Conservation (phyloP, 768 basidiomycete species). For the Tulasnella sp. region DNA sequence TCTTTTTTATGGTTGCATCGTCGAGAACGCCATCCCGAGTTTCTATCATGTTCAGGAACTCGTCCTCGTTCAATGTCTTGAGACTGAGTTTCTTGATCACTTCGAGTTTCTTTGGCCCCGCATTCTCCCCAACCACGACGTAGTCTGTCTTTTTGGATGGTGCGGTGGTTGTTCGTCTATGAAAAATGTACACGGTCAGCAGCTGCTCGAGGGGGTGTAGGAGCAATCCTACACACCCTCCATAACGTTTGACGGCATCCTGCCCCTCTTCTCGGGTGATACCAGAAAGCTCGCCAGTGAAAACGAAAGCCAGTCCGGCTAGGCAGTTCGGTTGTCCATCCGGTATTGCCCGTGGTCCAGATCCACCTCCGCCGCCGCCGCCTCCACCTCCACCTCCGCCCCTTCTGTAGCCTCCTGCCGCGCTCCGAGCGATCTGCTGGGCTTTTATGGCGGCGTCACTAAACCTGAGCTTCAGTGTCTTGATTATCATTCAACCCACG, state of each 20-base stretch:
- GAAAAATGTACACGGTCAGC: no score
- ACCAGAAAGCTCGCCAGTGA: conserved; percentile 84
- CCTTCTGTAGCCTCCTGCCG: conserved; percentile 30
- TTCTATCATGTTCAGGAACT: conserved; percentile 71
- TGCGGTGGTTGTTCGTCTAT: conserved; percentile 72
- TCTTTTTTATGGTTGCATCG: conserved; percentile 70
- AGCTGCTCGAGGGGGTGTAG: not conserved
- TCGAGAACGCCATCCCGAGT: conserved; percentile 54
- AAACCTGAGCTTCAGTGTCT: not conserved
- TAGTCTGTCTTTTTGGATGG: conserved; percentile 86
- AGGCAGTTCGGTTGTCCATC: conserved; percentile 66
- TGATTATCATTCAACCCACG: conserved; percentile 21
- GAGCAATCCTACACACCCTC: conserved; percentile 48
- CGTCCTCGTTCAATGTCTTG: conserved; percentile 73
- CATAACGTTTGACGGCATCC: conserved; percentile 86
- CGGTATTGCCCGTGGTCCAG: conserved; percentile 57
- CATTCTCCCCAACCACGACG: conserved; percentile 79
- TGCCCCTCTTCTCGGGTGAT: conserved; percentile 79
- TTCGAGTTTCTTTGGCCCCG: conserved; percentile 80
- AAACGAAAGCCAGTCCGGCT: conserved; percentile 82
- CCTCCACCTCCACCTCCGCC: conserved; percentile 3
- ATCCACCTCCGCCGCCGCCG: conserved; percentile 14
- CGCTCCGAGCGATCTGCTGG: conserved; percentile 46
- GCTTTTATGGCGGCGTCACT: conserved; percentile 37
- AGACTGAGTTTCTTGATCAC: conserved; percentile 75